Base-by-base conservation (phyloP, 352 stramenopile genomes). In the Globisporangium parvum region DNA sequence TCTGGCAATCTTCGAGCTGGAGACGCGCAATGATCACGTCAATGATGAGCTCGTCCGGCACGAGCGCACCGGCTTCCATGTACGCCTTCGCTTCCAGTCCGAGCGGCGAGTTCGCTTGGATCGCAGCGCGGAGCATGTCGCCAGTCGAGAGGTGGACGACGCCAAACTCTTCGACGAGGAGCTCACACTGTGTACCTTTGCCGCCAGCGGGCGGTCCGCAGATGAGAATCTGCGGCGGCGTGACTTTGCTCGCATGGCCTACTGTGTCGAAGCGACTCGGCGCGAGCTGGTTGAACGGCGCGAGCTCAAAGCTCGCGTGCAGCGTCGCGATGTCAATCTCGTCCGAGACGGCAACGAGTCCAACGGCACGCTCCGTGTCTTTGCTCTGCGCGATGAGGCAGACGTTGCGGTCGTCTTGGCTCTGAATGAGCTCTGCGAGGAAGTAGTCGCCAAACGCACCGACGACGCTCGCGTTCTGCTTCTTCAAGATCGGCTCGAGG, bases 111-210 rank as follows among this genome's bases (percentile, higher is more conserved):
- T 55, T 67, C 14, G 73, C 72, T 47, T 80, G 73, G 33, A 96
- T 94, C 23, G 81, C 81, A 1, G 81, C 73, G 23, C 91, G 72
- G 12, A 98, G 71, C 80, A 98, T 96, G 57, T 97, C 93, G 1
- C 89, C 91, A 15, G 88, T 95, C 21, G 79, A 91, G 14, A 98
- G 65, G 65, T 97, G 90, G 24, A 97, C 78, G 9, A 98, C 73
- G 42, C 91, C 88, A 64, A 93, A 96, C 62, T 80, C 77, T 9
- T 85, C 65, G 1, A 81, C 76, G 14, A 97, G 85, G 8, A 87
- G 62, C 67, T 97, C 86, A 63, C 91, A 93, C 59, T 99, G 96
- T 0, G 96, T 99, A 57, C 96, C 96, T 68, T 99, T 99, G 54
- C 96, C 96, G 33, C 87, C 86, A 18, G 91, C 93, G 31, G 87